These are phyloP conservation scores for Chionographis japonica DNA, from an alignment of 106 monocot genomes.

Conservation along the genomic window DNA sequence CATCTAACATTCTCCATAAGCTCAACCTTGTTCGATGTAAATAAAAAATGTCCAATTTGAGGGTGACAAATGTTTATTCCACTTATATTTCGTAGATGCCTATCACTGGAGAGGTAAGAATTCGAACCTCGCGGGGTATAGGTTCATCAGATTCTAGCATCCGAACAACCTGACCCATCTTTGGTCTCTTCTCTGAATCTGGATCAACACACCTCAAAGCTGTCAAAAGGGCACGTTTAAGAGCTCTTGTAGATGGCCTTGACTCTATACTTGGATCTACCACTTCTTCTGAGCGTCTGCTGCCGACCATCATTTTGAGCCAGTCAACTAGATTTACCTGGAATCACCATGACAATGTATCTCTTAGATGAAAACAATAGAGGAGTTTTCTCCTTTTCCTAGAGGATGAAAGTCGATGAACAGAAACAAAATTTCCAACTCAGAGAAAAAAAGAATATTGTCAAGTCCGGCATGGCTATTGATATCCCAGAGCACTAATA, in stretches of 20 bases:
- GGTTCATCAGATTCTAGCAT: constrained; percentile 94
- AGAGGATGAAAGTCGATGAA: too few relatives aligned
- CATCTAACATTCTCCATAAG: too few relatives aligned
- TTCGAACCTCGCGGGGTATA: constrained; percentile 62
- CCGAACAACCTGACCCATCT: constrained; percentile 89
- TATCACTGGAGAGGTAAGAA: background rate
- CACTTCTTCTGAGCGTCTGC: constrained; percentile 75
- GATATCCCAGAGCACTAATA: too few relatives aligned
- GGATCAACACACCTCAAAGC: constrained; percentile 97
- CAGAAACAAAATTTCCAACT: too few relatives aligned
- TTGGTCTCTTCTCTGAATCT: constrained; percentile 90
- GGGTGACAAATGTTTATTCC: background rate
- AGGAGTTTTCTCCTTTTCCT: too few relatives aligned
- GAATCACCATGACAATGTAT: constrained; percentile 8
- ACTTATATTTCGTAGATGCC: background rate
- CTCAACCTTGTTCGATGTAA: too few relatives aligned
- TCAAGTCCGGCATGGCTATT: too few relatives aligned
- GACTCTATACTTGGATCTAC: constrained; percentile 77
- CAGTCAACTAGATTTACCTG: constrained; percentile 98
- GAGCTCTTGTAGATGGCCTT: constrained; percentile 78
- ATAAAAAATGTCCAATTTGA: too few relatives aligned
- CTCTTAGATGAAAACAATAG: background rate
- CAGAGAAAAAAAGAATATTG: too few relatives aligned
- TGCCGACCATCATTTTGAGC: constrained; percentile 97
- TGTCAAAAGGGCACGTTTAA: constrained; percentile 80